Base-by-base conservation (phyloP, 805 yeast genomes). In the Naumovozyma baii region DNA sequence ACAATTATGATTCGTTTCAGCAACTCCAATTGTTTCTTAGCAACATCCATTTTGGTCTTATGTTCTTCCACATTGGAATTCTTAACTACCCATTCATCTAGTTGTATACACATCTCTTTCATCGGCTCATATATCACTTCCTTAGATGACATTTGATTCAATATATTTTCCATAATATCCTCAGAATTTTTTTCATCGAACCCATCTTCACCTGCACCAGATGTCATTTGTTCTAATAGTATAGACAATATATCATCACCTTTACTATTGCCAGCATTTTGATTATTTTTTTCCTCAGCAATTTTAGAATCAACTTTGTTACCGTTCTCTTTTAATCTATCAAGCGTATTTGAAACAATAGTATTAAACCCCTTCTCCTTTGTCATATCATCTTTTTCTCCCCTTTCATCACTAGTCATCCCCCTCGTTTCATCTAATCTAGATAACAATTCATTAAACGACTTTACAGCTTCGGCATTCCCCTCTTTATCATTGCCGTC, bases 121-220 rank as follows among this genome's bases (percentile, higher is more conserved):
- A 90, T 71, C 2, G 97, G 96, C 49, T 82, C 94, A 55, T 84
- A 88, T 30, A 90, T 68, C 16, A 88, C 83, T 41, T 80, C 88
- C 54, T 87, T 90, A 4, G 92, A 76, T 5, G 92, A 75, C 57
- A 90, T 70, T 55, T 87, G 90, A 45, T 77, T 80, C 51, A 90
- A 68, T 77, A 90, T 78, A 29, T 83, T 85, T 36, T 7, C 10
- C 7, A 85, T 62, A 43, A 75, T 74, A 18, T 80, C 67, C 61
- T 80, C 72, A 53, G 81, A 62, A 1, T 54, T 67, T 8, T 49
- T 61, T 17, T 46, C 57, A 33, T 47, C 44, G 2, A 56, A 60
- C 13, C 54, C 67, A 12, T 55, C 66, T 2, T 52, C 63, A 3
- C 61, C 73, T 5, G 54, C 61, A 28, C 56, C 68, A 9, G 73